These are phyloP conservation scores for Blastocystis sp. DNA, from an alignment of 352 stramenopile genomes.

Conservation along the genomic window DNA sequence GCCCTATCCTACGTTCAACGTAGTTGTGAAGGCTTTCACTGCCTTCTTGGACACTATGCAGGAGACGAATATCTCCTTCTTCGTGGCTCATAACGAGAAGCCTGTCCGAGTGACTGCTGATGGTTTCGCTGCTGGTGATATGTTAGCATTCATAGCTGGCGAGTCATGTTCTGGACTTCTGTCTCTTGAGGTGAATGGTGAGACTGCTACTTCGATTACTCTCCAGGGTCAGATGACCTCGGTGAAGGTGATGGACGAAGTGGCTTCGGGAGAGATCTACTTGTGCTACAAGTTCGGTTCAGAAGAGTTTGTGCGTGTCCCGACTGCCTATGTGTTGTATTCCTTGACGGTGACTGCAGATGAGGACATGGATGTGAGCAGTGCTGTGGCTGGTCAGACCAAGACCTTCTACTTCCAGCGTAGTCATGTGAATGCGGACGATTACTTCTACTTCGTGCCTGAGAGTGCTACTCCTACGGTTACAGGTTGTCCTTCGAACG, in stretches of 20 bases:
- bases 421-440: not conserved
- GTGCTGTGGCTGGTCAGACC: constrained; percentile 12
- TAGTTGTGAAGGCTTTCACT: constrained; percentile 53
- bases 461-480: not conserved
- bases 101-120: constrained; percentile 21
- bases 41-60: constrained; percentile 36
- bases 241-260: constrained; percentile 46
- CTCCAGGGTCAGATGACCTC: not conserved
- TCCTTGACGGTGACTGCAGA: not conserved
- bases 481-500: not conserved
- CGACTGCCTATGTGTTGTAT: constrained; percentile 39
- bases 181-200: constrained; percentile 12
- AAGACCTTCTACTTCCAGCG: constrained; percentile 54
- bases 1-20: not conserved
- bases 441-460: constrained; percentile 59
- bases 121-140: constrained; percentile 27
- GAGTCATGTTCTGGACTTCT: not conserved
- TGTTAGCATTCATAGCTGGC: constrained; percentile 14
- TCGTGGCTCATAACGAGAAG: constrained; percentile 47
- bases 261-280: not conserved
- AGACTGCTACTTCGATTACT: not conserved
- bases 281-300: constrained; percentile 61
- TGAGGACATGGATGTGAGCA: not conserved
- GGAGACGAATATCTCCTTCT: constrained; percentile 27
- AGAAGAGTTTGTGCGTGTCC: constrained; percentile 13